Evolutionary conservation across 805 yeast genomes (phyloP).

Genomic region (Debaryomyces prosopidis): DNA sequence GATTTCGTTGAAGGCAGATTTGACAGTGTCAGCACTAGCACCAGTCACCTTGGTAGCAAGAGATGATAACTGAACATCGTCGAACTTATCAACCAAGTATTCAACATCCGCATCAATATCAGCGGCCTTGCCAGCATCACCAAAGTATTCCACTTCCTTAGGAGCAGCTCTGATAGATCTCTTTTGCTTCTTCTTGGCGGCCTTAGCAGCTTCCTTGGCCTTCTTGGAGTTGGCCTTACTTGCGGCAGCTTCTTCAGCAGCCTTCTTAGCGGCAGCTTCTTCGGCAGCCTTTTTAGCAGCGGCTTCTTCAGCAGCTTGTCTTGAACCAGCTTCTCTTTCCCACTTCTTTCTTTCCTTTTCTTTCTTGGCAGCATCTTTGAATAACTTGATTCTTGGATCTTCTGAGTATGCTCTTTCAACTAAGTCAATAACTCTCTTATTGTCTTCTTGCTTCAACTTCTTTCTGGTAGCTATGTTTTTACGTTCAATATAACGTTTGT

Average conservation of each 20-base stretch:
- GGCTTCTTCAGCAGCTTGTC: conserved; percentile 94
- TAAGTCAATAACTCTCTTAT: conserved; percentile 79
- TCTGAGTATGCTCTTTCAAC: conserved; percentile 86
- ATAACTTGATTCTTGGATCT: conserved; percentile 92
- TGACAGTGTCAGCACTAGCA: conserved; percentile 57
- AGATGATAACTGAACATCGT: conserved; percentile 75
- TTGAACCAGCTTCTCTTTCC: conserved; percentile 97
- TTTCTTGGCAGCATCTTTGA: conserved; percentile 92
- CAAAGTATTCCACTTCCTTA: conserved; percentile 84
- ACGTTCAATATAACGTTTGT: conserved; percentile 97
- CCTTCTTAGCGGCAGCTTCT: conserved; percentile 74
- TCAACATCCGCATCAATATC: conserved; percentile 79
- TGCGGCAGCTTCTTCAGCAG: conserved; percentile 67
- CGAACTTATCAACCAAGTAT: conserved; percentile 72
- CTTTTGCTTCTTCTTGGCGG: conserved; percentile 97
- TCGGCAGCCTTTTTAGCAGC: conserved; percentile 85
- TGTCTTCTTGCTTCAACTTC: conserved; percentile 97
- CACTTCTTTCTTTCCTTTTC: conserved; percentile 94
- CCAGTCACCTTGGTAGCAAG: conserved; percentile 67
- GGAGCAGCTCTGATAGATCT: conserved; percentile 78
- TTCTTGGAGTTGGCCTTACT: conserved; percentile 66
- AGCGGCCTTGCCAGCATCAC: conserved; percentile 68
- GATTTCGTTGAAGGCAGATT: conserved; percentile 56
- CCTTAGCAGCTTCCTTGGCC: conserved; percentile 94
- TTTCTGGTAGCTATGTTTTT: conserved; percentile 95